Evolutionary conservation across 2,329 filamentous ascomycete species (phyloP), one percentile per base, ranked within the genome.

Genomic region (Coleophoma eucalyptorum): DNA sequence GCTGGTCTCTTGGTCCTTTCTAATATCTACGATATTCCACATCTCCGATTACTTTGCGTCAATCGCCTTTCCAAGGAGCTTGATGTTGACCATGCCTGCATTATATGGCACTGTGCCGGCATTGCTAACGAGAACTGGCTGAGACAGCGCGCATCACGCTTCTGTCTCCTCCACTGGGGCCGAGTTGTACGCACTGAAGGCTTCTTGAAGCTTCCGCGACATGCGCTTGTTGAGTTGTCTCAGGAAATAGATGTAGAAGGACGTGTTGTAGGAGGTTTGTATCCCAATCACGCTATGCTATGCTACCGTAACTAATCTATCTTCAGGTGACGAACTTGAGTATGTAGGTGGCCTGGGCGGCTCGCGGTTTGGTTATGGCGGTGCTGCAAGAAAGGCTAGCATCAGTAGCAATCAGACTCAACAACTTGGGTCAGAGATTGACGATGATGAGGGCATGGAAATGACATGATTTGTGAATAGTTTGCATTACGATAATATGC

Each of bases 11-110:
- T 99, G 3, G 93, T 99, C 57, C 95, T 99, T 89, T 91, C 91
- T 41, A 97, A 97, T 67, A 89, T 97, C 43, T 99, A 99, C 72
- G 93, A 97, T 65, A 95, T 99, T 73, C 92, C 92, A 1, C 90
- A 94, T 59, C 82, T 99, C 20, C 88, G 93, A 18, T 80, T 96
- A 7, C 78, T 97, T 1, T 97, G 93, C 66, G 89, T 97, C 49
- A 93, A 96, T 65, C 83, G 94, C 8, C 79, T 99, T 3, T 87
- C 89, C 50, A 88, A 90, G 55, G 94, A 99, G 65, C 80, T 99
- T 3, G 93, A 97, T 65, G 87, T 97, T 37, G 90, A 96, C 53
- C 91, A 97, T 64, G 93, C 93, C 3, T 96, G 94, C 57, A 87
- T 95, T 59, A 92, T 96, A 50, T 99, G 95, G 91, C 92, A 97